Evolutionary conservation across 495 filamentous ascomycete species (phyloP), one percentile per base, ranked within the genome.

Genomic region (Daldinia childiae): DNA sequence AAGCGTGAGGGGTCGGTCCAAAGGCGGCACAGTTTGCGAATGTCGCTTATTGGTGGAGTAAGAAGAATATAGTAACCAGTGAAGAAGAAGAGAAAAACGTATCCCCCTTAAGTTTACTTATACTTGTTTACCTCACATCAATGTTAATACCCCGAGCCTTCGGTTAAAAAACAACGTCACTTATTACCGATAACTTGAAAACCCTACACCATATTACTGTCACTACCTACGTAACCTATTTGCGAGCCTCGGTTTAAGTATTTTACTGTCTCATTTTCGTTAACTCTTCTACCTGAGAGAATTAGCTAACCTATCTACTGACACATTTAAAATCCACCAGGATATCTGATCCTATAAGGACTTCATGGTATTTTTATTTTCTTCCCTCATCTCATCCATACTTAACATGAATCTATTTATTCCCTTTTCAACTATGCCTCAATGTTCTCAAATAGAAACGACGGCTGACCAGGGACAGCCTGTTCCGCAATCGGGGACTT

Each of bases 391-490:
- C 26, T 29, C 17, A 14, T 60, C 21, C 11, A 48, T 12, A 48
- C 34, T 8, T 17, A 27, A 30, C 15, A 11, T 24, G 15, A 5
- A 30, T 14, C 5, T 12, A 36, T 56, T 45, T 41, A 36, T 58
- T 50, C 51, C 50, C n/a, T 19, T n/a, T 15, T 17, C 8, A 26
- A 11, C 62, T 69, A 69, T 50, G 43, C 54, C 62, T 69, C 66
- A 12, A 73, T 65, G 24, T 96, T 96, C 79, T 87, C 87, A 82
- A 96, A 95, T 58, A 83, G 78, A 79, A 93, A 96, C 21, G 84
- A 90, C 55, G 93, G 93, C 64, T 86, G 83, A 0, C 93, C 93
- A n/a, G 93, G 93, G 50, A 91, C 86, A 9, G 93, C 92, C 66
- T 81, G 82, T 71, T 90, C 92, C 29, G 91, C 92, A 11, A 78